Evolutionary conservation across 2,329 filamentous ascomycete species (phyloP).

Genomic region (Neonectria coccinea): DNA sequence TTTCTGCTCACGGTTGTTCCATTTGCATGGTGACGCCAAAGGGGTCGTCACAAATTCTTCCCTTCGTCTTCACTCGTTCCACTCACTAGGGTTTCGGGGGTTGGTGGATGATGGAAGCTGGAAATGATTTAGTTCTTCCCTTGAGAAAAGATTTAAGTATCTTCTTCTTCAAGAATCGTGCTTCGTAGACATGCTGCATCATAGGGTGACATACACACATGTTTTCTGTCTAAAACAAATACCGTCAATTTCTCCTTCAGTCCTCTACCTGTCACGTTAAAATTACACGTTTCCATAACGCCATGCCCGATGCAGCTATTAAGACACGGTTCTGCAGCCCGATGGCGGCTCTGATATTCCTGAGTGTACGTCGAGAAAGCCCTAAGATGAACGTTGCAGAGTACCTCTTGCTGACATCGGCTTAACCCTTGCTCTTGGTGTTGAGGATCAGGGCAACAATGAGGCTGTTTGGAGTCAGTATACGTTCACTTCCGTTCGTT

Average conservation of each 20-base stretch:
- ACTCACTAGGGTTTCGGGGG: constrained; percentile 28
- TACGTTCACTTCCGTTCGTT: not conserved
- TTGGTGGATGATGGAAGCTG: constrained; percentile 23
- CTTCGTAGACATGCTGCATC: constrained; percentile 20
- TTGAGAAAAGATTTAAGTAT: constrained; percentile 31
- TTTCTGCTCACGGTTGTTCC: constrained; percentile 16
- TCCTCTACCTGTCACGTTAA: constrained; percentile 47
- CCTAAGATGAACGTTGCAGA: constrained; percentile 11
- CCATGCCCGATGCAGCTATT: constrained; percentile 54
- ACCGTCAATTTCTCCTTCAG: constrained; percentile 40
- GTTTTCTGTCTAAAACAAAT: constrained; percentile 33
- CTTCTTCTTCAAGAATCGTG: constrained; percentile 3
- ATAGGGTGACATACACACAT: constrained; percentile 24
- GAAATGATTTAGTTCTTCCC: constrained; percentile 33
- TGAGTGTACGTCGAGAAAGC: constrained; percentile 31
- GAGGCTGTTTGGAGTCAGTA: constrained; percentile 65
- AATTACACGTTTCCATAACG: constrained; percentile 54
- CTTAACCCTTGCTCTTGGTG: constrained; percentile 79
- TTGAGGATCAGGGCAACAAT: constrained; percentile 95
- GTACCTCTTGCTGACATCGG: constrained; percentile 10
- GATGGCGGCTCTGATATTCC: constrained; percentile 29
- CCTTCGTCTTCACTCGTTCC: constrained; percentile 35
- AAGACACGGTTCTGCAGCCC: constrained; percentile 46
- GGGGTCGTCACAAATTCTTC: constrained; percentile 25
- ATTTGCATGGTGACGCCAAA: constrained; percentile 27